Percentiles rank a stretch among this genome's conserved stretches.
phyloP scores from a whole-genome alignment of 228 moss, liverwort and hornwort species.

The Sphagnum magellanicum region DNA sequence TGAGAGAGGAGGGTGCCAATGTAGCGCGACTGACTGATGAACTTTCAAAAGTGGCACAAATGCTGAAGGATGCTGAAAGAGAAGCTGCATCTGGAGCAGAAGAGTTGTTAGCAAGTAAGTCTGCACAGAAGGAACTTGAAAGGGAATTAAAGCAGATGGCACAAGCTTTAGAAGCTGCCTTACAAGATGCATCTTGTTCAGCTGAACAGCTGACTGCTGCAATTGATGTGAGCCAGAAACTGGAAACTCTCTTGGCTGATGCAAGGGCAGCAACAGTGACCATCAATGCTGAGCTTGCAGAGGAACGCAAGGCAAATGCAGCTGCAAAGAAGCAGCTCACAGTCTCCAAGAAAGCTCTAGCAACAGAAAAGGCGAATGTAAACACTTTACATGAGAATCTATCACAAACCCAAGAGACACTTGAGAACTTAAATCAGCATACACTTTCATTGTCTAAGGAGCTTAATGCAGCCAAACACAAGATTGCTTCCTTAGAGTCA shows the following conservation, averaged over 20 bases:
- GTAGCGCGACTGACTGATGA: constrained; percentile 15
- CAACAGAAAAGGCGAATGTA: constrained; percentile 48
- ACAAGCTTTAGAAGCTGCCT: constrained; percentile 41
- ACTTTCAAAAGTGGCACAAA: constrained; percentile 21
- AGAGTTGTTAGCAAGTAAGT: background rate
- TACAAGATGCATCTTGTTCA: constrained; percentile 31
- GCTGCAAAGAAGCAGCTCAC: constrained; percentile 48
- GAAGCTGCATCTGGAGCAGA: constrained; percentile 4
- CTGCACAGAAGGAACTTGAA: constrained; percentile 30
- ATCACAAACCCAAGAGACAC: constrained; percentile 43
- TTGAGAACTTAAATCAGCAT: constrained; percentile 51
- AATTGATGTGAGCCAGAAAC: constrained; percentile 34
- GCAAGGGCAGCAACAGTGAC: constrained; percentile 33
- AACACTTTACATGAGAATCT: constrained; percentile 48
- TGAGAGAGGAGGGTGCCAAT: constrained; percentile 17
- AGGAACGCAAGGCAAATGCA: constrained; percentile 40
- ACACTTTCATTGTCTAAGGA: constrained; percentile 40
- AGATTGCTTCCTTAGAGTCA: constrained; percentile 28
- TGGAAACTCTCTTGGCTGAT: constrained; percentile 45
- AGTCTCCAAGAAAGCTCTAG: constrained; percentile 36
- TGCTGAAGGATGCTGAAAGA: constrained; percentile 12
- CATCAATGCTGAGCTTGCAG: constrained; percentile 26
- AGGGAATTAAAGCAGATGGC: constrained; percentile 35
- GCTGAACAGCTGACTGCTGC: constrained; percentile 51
- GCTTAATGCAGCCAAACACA: constrained; percentile 39